Conservation (phyloP, 2,329 filamentous ascomycete genomes). For the Verticillium dahliae region DNA sequence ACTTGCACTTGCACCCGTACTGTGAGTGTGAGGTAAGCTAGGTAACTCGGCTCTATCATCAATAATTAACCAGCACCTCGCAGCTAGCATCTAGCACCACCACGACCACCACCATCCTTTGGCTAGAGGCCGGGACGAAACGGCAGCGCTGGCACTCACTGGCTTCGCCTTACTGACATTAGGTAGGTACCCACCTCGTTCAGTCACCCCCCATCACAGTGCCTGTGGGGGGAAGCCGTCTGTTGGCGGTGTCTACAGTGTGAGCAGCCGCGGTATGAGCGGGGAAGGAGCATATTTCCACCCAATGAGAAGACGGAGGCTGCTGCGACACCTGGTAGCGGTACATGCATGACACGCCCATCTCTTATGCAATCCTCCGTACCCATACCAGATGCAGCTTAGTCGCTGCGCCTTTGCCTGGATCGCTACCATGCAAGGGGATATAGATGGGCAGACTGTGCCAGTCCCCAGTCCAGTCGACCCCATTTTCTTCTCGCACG, state of each 20-base stretch:
- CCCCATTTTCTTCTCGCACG: neutral
- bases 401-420: neutral
- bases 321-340: neutral
- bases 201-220: neutral
- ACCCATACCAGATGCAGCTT: conserved; percentile 6
- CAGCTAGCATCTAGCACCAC: too few relatives aligned
- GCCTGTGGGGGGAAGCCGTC: neutral
- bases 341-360: conserved; percentile 9
- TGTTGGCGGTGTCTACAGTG: neutral
- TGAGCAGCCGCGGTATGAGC: conserved; percentile 5
- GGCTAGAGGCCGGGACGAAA: neutral
- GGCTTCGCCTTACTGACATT: neutral
- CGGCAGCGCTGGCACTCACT: neutral
- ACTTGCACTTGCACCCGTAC: neutral
- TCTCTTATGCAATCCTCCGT: conserved; percentile 3
- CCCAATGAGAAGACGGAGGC: conserved; percentile 4
- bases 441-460: neutral
- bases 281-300: conserved; percentile 5
- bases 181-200: neutral
- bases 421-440: neutral
- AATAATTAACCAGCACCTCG: neutral
- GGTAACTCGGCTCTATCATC: neutral
- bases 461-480: neutral
- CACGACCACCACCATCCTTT: too few relatives aligned
- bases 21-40: neutral